These are phyloP conservation scores for Colletotrichum lentis DNA, from an alignment of 2,329 filamentous ascomycete genomes.

Conservation along the genomic window DNA sequence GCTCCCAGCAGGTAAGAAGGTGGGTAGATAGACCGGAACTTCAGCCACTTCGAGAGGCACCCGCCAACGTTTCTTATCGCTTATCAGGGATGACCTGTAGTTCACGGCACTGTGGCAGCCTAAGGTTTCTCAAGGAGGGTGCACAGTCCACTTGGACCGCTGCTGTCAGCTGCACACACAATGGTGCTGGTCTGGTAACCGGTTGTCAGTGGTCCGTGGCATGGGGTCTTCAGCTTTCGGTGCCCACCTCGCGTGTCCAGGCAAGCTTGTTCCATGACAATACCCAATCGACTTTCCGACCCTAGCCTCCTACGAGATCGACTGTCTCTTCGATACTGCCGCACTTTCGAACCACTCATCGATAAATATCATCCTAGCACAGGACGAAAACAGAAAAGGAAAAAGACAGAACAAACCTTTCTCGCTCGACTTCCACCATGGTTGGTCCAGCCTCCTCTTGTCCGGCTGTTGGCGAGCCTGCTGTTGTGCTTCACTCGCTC, in stretches of 20 bases:
- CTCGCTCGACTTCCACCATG: constrained; percentile 18
- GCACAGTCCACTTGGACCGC: constrained; percentile 31
- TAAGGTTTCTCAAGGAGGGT: not conserved
- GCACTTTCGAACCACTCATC: constrained; percentile 1
- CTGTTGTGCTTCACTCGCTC: constrained; percentile 26
- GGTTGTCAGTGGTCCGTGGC: constrained; percentile 4
- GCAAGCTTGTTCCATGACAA: constrained; percentile 32
- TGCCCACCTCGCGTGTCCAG: constrained; percentile 9
- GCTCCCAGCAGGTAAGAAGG: not conserved
- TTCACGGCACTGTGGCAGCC: constrained; percentile 1
- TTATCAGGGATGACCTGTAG: not conserved
- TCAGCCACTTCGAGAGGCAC: not conserved
- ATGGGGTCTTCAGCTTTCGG: constrained; percentile 14
- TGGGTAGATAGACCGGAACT: not conserved
- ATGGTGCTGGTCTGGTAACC: not conserved
- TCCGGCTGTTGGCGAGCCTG: constrained; percentile 29
- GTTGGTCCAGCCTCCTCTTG: constrained; percentile 26
- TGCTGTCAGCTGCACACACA: constrained; percentile 10
- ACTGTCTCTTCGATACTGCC: constrained; percentile 18
- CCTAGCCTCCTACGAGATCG: constrained; percentile 14
- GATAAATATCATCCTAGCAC: not conserved
- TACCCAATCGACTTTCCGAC: constrained; percentile 11
- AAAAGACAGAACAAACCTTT: constrained; percentile 16
- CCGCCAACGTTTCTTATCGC: constrained; percentile 5
- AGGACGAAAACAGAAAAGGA: not conserved